phyloP scores from a whole-genome alignment of 306 rosid genomes.

The Lupinus albus region DNA sequence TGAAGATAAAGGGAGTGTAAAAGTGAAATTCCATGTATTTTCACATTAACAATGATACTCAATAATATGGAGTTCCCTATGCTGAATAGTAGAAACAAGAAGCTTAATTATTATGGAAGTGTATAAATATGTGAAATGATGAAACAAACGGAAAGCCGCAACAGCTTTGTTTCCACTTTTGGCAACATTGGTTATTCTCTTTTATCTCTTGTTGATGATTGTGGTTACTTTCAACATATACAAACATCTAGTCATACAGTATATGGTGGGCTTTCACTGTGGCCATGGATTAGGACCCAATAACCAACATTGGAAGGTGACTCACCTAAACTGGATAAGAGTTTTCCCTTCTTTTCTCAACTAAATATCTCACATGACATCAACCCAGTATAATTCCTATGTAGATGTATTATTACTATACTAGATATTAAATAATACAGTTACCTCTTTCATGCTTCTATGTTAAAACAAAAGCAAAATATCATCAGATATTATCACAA shows the following conservation, averaged over 20 bases:
- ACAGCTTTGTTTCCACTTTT: constrained; percentile 59
- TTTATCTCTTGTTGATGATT: constrained; percentile 42
- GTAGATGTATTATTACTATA: background rate
- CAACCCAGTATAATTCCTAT: constrained; percentile 37
- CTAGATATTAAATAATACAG: too few relatives aligned
- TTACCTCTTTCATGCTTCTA: background rate
- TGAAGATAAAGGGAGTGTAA: too few relatives aligned
- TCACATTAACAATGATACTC: too few relatives aligned
- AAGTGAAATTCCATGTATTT: too few relatives aligned
- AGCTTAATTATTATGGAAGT: background rate
- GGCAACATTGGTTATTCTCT: constrained; percentile 43
- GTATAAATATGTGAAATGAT: constrained; percentile 36
- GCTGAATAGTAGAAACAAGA: constrained; percentile 4
- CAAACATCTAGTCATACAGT: constrained; percentile 40
- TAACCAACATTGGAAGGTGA: constrained; percentile 28
- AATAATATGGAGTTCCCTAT: background rate
- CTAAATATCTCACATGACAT: constrained; percentile 37
- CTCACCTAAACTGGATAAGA: constrained; percentile 39
- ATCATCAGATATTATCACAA: background rate
- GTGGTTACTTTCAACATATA: constrained; percentile 46
- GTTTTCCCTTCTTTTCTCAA: background rate
- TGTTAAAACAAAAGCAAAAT: constrained; percentile 7
- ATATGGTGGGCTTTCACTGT: constrained; percentile 61
- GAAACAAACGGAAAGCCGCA: constrained; percentile 43
- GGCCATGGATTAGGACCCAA: constrained; percentile 39